phyloP scores from a whole-genome alignment of 2,329 filamentous ascomycete genomes.

The Ilyonectria destructans region DNA sequence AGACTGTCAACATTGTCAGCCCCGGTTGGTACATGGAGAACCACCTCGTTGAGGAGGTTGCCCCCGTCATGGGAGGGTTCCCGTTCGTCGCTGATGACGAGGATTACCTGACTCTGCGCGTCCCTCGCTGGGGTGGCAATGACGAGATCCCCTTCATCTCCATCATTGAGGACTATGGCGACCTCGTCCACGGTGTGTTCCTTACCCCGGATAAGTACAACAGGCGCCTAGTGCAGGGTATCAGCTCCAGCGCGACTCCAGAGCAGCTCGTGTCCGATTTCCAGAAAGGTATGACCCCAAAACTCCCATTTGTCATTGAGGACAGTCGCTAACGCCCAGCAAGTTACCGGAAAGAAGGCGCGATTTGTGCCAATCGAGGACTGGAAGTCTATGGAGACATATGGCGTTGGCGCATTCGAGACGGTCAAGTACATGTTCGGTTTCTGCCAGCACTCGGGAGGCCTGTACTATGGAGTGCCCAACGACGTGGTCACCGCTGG shows the following conservation, averaged over 20 bases:
- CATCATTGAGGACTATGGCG: constrained; percentile 61
- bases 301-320: not conserved
- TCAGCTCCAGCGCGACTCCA: constrained; percentile 54
- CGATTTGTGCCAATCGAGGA: constrained; percentile 52
- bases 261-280: constrained; percentile 53
- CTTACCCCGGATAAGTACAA: constrained; percentile 58
- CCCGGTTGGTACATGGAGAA: constrained; percentile 63
- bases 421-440: constrained; percentile 57
- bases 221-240: constrained; percentile 55
- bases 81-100: constrained; percentile 55
- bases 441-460: constrained; percentile 54
- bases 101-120: constrained; percentile 54
- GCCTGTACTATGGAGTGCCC: constrained; percentile 52
- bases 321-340: constrained; percentile 19
- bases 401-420: constrained; percentile 52
- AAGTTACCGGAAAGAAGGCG: constrained; percentile 53
- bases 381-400: constrained; percentile 54
- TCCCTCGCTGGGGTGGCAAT: constrained; percentile 59
- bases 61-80: constrained; percentile 59
- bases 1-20: constrained; percentile 54
- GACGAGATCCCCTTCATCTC: constrained; percentile 57
- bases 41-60: constrained; percentile 54
- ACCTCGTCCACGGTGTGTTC: constrained; percentile 63
- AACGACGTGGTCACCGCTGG: constrained; percentile 47
- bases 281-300: constrained; percentile 46